Conservation (phyloP, 352 stramenopile genomes). For the Blastocystis sp. region DNA sequence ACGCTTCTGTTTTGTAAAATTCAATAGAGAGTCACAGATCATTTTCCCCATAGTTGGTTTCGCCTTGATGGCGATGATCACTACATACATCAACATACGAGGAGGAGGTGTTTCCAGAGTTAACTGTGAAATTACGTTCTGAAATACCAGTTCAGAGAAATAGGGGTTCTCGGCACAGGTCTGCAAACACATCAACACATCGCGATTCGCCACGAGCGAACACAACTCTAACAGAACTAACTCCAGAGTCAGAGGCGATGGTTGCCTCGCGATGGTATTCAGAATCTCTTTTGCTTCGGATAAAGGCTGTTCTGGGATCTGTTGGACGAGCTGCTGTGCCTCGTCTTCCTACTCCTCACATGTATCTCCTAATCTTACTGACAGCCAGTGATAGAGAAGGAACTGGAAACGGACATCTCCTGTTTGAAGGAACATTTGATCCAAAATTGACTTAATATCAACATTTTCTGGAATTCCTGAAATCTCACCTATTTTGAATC, state of each 20-base stretch:
- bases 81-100: neutral
- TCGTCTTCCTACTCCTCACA: neutral
- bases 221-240: neutral
- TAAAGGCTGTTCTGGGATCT: neutral
- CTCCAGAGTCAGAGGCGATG: neutral
- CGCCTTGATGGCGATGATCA: neutral
- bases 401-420: neutral
- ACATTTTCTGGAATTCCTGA: neutral
- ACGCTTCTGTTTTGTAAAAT: neutral
- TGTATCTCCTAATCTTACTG: neutral
- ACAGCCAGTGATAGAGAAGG: conserved; percentile 12
- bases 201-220: neutral
- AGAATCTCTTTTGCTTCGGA: neutral
- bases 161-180: neutral
- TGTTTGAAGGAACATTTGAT: neutral
- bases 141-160: neutral
- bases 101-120: neutral
- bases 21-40: neutral
- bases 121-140: neutral
- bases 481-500: neutral
- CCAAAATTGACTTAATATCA: neutral
- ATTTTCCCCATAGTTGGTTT: neutral
- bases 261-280: neutral
- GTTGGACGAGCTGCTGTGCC: neutral
- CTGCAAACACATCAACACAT: neutral